These are phyloP conservation scores for Monosporozyma solicola DNA, from an alignment of 805 yeast species.

Conservation along the genomic window DNA sequence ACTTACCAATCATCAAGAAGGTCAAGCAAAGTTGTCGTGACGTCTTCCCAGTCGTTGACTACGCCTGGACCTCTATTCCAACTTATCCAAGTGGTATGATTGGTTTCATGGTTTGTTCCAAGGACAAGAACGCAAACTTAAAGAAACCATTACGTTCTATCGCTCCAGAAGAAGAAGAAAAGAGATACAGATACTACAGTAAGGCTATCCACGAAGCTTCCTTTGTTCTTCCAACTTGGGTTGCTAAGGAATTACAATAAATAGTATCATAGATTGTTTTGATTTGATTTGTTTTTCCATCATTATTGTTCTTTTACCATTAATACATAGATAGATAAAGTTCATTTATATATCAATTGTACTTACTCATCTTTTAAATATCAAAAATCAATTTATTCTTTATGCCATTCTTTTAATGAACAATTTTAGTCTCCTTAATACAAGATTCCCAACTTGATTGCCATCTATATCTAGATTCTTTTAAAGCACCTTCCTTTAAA, in stretches of 20 bases:
- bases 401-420: conserved; percentile 5
- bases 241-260: conserved; percentile 40
- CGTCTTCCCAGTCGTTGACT: conserved; percentile 87
- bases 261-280: neutral
- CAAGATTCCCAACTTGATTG: conserved; percentile 56
- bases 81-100: conserved; percentile 96
- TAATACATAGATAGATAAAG: neutral
- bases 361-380: neutral
- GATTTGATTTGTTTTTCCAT: neutral
- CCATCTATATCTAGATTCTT: conserved; percentile 70
- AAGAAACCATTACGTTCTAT: conserved; percentile 59
- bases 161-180: conserved; percentile 50
- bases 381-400: neutral
- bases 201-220: conserved; percentile 78
- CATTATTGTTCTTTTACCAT: neutral
- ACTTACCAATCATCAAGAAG: conserved; percentile 71
- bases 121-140: conserved; percentile 57
- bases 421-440: conserved; percentile 18
- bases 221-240: conserved; percentile 89
- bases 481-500: conserved; percentile 59
- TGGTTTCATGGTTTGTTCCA: conserved; percentile 95
- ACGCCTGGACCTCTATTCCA: conserved; percentile 88
- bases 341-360: neutral
- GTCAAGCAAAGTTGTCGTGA: conserved; percentile 73
- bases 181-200: conserved; percentile 74